Percentiles rank a stretch among this genome's conserved stretches.
phyloP scores from a whole-genome alignment of 352 stramenopile species.

The Globisporangium nagaii region DNA sequence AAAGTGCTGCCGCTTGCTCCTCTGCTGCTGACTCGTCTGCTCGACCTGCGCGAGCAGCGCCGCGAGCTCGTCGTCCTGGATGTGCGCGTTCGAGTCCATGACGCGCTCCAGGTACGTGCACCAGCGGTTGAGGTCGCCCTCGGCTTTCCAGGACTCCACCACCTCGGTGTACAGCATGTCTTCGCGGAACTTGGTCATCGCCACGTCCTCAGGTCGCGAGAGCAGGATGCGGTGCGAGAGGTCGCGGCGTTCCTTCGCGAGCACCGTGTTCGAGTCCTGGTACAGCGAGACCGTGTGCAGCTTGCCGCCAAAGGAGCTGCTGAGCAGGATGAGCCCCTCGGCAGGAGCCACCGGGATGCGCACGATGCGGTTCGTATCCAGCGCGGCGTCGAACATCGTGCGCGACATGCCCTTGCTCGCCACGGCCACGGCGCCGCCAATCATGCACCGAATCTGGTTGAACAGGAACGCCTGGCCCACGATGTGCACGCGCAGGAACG shows the following conservation, averaged over 20 bases:
- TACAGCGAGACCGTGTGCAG: constrained; percentile 74
- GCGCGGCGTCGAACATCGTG: constrained; percentile 59
- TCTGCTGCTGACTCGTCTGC: constrained; percentile 23
- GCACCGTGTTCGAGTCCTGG: constrained; percentile 54
- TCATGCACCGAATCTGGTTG: constrained; percentile 90
- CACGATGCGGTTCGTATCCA: constrained; percentile 79
- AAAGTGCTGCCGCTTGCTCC: constrained; percentile 40
- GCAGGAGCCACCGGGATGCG: constrained; percentile 85
- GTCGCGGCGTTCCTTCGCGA: constrained; percentile 47
- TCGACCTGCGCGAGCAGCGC: constrained; percentile 30
- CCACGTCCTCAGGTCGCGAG: constrained; percentile 32
- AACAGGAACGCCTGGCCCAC: constrained; percentile 81
- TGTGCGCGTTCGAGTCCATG: constrained; percentile 38
- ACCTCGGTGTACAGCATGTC: constrained; percentile 76
- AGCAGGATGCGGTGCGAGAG: constrained; percentile 61
- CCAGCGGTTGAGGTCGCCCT: constrained; percentile 52
- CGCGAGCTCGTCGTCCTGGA: constrained; percentile 37
- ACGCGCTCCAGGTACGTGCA: constrained; percentile 49
- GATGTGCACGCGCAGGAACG: constrained; percentile 73
- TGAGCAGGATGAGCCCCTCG: constrained; percentile 83
- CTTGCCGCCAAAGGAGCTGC: constrained; percentile 76
- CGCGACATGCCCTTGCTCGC: constrained; percentile 66
- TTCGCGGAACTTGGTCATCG: constrained; percentile 62
- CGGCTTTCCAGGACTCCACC: constrained; percentile 36
- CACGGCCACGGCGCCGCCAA: constrained; percentile 80